Evolutionary conservation across 768 basidiomycete species (phyloP).

Genomic region (Sarcomyxa edulis): DNA sequence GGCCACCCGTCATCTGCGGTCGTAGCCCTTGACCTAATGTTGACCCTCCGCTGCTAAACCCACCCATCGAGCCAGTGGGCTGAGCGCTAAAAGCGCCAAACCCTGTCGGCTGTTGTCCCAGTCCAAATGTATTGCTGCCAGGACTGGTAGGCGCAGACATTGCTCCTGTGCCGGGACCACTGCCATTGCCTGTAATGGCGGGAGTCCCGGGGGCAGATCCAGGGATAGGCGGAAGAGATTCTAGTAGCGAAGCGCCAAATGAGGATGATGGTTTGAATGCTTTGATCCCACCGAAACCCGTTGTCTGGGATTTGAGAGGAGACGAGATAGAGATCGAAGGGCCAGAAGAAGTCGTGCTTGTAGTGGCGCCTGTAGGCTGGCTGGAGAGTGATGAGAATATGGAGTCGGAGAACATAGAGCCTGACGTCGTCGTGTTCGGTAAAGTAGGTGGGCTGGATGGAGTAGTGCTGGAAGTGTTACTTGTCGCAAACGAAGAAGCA

Average conservation of each 20-base stretch:
- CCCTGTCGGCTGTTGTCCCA: slow-evolving; percentile 9
- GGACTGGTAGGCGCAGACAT: slow-evolving; percentile 6
- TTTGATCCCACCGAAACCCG: slow-evolving; percentile 59
- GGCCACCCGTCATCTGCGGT: slow-evolving; percentile 55
- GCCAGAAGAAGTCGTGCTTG: slow-evolving; percentile 18
- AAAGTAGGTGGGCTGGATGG: slow-evolving; percentile 13
- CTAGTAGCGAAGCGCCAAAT: slow-evolving; percentile 73
- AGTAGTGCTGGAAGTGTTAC: slow-evolving; percentile 10
- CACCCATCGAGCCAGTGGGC: slow-evolving; percentile 34
- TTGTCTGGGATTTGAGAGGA: slow-evolving; percentile 39
- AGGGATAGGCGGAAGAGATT: slow-evolving; percentile 70
- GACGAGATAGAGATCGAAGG: slow-evolving; percentile 16
- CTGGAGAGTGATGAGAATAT: slow-evolving; percentile 40
- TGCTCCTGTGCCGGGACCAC: slow-evolving; percentile 10
- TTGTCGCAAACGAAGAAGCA: slow-evolving; percentile 67
- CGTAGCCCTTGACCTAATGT: slow-evolving; percentile 47
- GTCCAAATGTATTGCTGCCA: slow-evolving; percentile 19
- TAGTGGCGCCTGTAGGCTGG: slow-evolving; percentile 44
- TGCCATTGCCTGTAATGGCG: slow-evolving; percentile 20
- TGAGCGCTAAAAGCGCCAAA: slow-evolving; percentile 26
- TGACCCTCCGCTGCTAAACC: slow-evolving; percentile 28
- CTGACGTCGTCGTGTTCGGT: slow-evolving; percentile 28
- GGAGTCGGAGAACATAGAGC: slow-evolving; percentile 43
- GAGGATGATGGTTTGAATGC: slow-evolving; percentile 80
- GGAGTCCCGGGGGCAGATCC: slow-evolving; percentile 50